phyloP scores from a whole-genome alignment of 2,329 filamentous ascomycete genomes.

The Ophiosphaerella herpotricha region DNA sequence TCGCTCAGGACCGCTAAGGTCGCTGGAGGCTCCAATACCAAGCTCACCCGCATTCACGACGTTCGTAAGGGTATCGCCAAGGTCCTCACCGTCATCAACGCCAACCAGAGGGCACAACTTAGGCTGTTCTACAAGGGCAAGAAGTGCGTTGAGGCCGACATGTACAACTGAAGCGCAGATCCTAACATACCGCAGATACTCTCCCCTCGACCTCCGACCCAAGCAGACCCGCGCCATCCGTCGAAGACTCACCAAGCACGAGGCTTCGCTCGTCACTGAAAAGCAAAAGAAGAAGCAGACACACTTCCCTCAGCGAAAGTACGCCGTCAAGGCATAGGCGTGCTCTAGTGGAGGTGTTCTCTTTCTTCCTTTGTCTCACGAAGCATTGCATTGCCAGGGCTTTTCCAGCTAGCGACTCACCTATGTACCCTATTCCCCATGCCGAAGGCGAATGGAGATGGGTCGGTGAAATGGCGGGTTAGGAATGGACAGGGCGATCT shows the following conservation, averaged over 20 bases:
- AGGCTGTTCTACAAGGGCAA: constrained; percentile 98
- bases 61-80: constrained; percentile 99
- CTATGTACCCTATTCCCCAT: constrained; percentile 47
- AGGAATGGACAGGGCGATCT: constrained; percentile 43
- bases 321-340: constrained; percentile 86
- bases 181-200: constrained; percentile 60
- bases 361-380: constrained; percentile 45
- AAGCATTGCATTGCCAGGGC: constrained; percentile 50
- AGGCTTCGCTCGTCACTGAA: constrained; percentile 80
- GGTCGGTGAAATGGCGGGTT: constrained; percentile 36
- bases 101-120: constrained; percentile 97
- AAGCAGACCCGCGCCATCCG: constrained; percentile 99
- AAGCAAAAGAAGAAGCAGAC: constrained; percentile 95
- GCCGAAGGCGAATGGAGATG: constrained; percentile 37
- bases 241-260: constrained; percentile 89
- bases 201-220: constrained; percentile 94
- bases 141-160: constrained; percentile 61
- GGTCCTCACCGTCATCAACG: constrained; percentile 99
- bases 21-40: constrained; percentile 84
- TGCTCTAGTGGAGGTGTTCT: constrained; percentile 35
- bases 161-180: constrained; percentile 1
- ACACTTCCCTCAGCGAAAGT: constrained; percentile 99
- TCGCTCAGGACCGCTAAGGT: constrained; percentile 99
- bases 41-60: constrained; percentile 83
- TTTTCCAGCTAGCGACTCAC: constrained; percentile 45